phyloP scores from a whole-genome alignment of 2,329 filamentous ascomycete genomes.

The Rhytidhysteron rufulum region DNA sequence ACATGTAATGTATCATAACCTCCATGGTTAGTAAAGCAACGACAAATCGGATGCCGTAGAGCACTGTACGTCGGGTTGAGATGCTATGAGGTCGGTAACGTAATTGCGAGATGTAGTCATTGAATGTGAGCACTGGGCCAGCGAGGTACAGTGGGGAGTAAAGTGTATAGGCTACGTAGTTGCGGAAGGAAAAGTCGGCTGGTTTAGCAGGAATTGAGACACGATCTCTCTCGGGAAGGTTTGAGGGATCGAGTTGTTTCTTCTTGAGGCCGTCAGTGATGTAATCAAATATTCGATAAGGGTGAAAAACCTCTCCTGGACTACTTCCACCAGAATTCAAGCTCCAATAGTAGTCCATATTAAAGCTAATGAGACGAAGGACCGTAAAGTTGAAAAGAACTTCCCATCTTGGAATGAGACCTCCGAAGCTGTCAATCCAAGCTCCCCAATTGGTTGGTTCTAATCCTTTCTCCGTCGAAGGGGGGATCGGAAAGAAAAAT shows the following conservation, averaged over 20 bases:
- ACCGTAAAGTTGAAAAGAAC: conserved; percentile 97
- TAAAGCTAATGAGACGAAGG: conserved; percentile 90
- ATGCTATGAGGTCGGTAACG: conserved; percentile 71
- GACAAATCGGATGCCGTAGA: conserved; percentile 80
- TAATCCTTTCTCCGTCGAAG: conserved; percentile 39
- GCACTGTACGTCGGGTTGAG: conserved; percentile 64
- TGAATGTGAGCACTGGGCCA: conserved; percentile 93
- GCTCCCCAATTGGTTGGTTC: conserved; percentile 58
- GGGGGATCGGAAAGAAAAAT: conserved; percentile 44
- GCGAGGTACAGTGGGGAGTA: conserved; percentile 92
- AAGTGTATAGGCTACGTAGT: conserved; percentile 83
- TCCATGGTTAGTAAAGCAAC: conserved; percentile 85
- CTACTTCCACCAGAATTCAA: conserved; percentile 59
- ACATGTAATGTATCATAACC: conserved; percentile 78
- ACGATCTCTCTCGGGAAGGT: conserved; percentile 84
- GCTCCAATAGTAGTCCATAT: conserved; percentile 95
- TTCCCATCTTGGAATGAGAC: conserved; percentile 88
- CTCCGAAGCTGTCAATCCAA: conserved; percentile 74
- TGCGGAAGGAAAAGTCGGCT: conserved; percentile 72
- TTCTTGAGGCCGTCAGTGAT: conserved; percentile 76
- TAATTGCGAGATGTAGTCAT: conserved; percentile 89
- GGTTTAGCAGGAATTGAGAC: conserved; percentile 69
- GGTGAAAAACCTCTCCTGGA: conserved; percentile 70
- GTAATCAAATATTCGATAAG: background rate
- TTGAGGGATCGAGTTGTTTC: conserved; percentile 87